These are phyloP conservation scores for Ascochyta lentis DNA, from an alignment of 2,329 filamentous ascomycete species.

Conservation along the genomic window DNA sequence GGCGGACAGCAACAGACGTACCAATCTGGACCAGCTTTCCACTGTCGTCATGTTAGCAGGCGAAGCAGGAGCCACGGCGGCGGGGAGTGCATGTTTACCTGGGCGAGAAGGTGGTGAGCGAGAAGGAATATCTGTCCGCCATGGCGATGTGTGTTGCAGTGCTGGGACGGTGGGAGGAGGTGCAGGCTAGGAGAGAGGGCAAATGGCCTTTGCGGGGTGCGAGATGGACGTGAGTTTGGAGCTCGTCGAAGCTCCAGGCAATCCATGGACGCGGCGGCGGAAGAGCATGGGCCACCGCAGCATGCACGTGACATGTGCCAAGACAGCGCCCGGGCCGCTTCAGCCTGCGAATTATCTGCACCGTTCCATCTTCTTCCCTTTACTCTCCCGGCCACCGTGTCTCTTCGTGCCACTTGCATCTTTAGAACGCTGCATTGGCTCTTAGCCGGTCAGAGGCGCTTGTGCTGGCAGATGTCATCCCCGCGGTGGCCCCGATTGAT, in stretches of 20 bases:
- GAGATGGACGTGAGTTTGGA: slow-evolving; percentile 17
- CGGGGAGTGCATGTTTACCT: slow-evolving; percentile 68
- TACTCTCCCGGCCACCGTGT: slow-evolving; percentile 39
- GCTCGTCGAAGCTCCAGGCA: slow-evolving; percentile 20
- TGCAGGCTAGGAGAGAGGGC: not conserved
- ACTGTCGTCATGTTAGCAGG: slow-evolving; percentile 64
- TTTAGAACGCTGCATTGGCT: slow-evolving; percentile 28
- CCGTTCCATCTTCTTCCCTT: slow-evolving; percentile 19
- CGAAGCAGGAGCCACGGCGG: slow-evolving; percentile 33
- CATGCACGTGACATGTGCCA: slow-evolving; percentile 9
- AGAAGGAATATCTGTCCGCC: slow-evolving; percentile 99
- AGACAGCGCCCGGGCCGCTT: slow-evolving; percentile 3
- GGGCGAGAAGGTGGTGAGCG: slow-evolving; percentile 98
- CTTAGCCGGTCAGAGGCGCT: slow-evolving; percentile 26
- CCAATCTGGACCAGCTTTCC: slow-evolving; percentile 99
- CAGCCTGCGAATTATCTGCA: slow-evolving; percentile 14
- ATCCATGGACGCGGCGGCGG: slow-evolving; percentile 19
- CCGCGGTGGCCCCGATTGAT: slow-evolving; percentile 29
- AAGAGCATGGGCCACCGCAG: slow-evolving; percentile 5
- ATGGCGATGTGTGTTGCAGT: slow-evolving; percentile 58
- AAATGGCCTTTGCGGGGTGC: slow-evolving; percentile 11
- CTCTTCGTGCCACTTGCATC: slow-evolving; percentile 26
- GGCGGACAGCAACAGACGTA: slow-evolving; percentile 49
- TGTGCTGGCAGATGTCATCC: slow-evolving; percentile 30
- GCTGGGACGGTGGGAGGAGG: slow-evolving; percentile 3